phyloP scores from a whole-genome alignment of 2,329 filamentous ascomycete species.

The Dryadomyces quercivorus region DNA sequence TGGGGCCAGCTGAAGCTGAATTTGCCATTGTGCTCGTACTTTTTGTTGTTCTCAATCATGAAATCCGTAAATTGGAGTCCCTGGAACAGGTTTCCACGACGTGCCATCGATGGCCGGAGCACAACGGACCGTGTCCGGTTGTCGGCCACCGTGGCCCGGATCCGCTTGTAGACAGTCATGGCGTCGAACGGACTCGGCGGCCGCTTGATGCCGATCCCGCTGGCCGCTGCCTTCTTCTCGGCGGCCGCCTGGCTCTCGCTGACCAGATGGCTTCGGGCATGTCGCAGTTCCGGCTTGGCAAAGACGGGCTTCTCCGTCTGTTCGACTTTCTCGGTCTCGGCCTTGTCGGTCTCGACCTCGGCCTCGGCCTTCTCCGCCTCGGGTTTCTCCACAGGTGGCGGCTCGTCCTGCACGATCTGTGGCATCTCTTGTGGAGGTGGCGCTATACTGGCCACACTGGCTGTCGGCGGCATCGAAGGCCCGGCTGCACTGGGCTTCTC shows the following conservation, averaged over 20 bases:
- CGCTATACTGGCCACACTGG: no score
- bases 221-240: background rate
- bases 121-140: background rate
- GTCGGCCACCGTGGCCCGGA: slow-evolving; percentile 24
- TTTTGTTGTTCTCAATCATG: slow-evolving; percentile 41
- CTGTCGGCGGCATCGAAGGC: slow-evolving; percentile 13
- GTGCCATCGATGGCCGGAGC: slow-evolving; percentile 4
- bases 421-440: no score
- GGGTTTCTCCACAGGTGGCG: background rate
- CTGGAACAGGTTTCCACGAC: slow-evolving; percentile 37
- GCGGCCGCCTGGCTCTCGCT: slow-evolving; percentile 19
- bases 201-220: slow-evolving; percentile 27
- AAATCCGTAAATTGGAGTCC: slow-evolving; percentile 41
- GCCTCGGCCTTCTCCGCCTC: background rate
- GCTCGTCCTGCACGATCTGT: background rate
- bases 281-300: slow-evolving; percentile 46
- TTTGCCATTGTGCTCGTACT: slow-evolving; percentile 44
- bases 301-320: slow-evolving; percentile 26
- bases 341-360: background rate
- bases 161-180: slow-evolving; percentile 45
- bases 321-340: background rate
- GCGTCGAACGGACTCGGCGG: slow-evolving; percentile 45
- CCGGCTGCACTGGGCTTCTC: slow-evolving; percentile 36
- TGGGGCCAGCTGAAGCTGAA: slow-evolving; percentile 33
- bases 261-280: slow-evolving; percentile 40